Percentiles rank a stretch among this genome's conserved stretches.
These are phyloP conservation scores for Lentinula lateritia DNA, from an alignment of 768 basidiomycete species.

Conservation along the genomic window DNA sequence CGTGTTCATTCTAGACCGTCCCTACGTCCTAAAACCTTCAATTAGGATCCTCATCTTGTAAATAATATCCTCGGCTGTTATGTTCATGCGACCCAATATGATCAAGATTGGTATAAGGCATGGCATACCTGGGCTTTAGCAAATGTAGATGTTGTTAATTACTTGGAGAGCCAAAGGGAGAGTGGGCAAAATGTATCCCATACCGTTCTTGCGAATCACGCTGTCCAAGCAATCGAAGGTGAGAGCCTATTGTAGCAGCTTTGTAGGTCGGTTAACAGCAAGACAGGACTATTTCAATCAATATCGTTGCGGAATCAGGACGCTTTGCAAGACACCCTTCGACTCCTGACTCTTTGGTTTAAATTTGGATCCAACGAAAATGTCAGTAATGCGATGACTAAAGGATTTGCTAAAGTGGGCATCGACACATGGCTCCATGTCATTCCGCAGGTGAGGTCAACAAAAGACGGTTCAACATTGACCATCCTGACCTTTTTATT, in stretches of 20 bases:
- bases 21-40: neutral
- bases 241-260: slow-evolving; percentile 6
- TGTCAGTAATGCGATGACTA: slow-evolving; percentile 84
- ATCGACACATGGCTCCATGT: slow-evolving; percentile 99
- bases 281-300: slow-evolving; percentile 87
- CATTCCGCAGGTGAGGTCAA: slow-evolving; percentile 77
- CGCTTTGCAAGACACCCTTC: slow-evolving; percentile 89
- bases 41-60: slow-evolving; percentile 55
- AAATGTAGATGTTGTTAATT: slow-evolving; percentile 88
- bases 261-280: slow-evolving; percentile 1
- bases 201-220: slow-evolving; percentile 68
- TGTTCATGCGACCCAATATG: slow-evolving; percentile 82
- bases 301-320: slow-evolving; percentile 87
- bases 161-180: slow-evolving; percentile 66
- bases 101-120: slow-evolving; percentile 97
- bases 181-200: slow-evolving; percentile 54
- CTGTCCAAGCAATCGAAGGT: slow-evolving; percentile 93
- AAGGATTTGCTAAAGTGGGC: slow-evolving; percentile 82
- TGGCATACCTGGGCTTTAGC: slow-evolving; percentile 99
- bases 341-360: slow-evolving; percentile 95
- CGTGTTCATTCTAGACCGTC: neutral
- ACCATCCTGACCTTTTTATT: neutral
- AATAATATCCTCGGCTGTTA: slow-evolving; percentile 83
- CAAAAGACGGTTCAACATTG: neutral
- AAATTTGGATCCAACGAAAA: slow-evolving; percentile 89